These are phyloP conservation scores for Aaosphaeria arxii DNA, from an alignment of 2,329 filamentous ascomycete species.

Conservation along the genomic window DNA sequence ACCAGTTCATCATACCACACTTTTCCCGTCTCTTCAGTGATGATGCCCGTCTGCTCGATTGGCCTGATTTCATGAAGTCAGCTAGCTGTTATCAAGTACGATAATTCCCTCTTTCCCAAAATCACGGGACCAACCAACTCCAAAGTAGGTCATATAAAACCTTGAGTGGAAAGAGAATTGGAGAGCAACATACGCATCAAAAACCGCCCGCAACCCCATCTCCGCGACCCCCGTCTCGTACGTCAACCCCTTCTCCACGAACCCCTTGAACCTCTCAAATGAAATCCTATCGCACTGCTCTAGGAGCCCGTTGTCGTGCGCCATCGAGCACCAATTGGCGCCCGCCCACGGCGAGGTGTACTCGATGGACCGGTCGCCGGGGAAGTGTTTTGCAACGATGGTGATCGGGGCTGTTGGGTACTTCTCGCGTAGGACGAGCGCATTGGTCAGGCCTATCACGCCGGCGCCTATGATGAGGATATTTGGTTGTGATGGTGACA, in stretches of 20 bases:
- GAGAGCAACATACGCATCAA: slow-evolving; percentile 23
- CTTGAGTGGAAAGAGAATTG: too few species aligned
- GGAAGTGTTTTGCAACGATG: slow-evolving; percentile 83
- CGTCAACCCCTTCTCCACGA: slow-evolving; percentile 16
- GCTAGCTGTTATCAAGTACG: too few species aligned
- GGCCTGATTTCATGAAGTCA: neutral
- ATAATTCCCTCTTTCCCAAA: too few species aligned
- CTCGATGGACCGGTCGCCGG: slow-evolving; percentile 87
- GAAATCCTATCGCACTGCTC: slow-evolving; percentile 32
- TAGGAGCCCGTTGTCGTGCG: slow-evolving; percentile 30
- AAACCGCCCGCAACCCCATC: slow-evolving; percentile 26
- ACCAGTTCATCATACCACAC: slow-evolving; percentile 44
- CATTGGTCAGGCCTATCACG: slow-evolving; percentile 65
- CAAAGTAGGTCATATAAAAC: neutral
- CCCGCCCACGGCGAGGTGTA: slow-evolving; percentile 90
- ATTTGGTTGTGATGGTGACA: slow-evolving; percentile 1
- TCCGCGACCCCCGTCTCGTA: slow-evolving; percentile 24
- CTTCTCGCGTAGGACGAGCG: slow-evolving; percentile 57
- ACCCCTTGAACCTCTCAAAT: slow-evolving; percentile 23
- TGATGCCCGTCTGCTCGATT: slow-evolving; percentile 21
- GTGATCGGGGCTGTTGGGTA: slow-evolving; percentile 59
- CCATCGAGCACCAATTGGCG: slow-evolving; percentile 67
- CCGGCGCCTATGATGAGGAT: slow-evolving; percentile 51
- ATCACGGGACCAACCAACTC: too few species aligned
- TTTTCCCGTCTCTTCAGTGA: slow-evolving; percentile 36